A percentile compares a stretch with the other conserved stretches of the same genome.
These are phyloP conservation scores for Epichloe uncinata DNA, from an alignment of 2,329 filamentous ascomycete species.

Conservation along the genomic window DNA sequence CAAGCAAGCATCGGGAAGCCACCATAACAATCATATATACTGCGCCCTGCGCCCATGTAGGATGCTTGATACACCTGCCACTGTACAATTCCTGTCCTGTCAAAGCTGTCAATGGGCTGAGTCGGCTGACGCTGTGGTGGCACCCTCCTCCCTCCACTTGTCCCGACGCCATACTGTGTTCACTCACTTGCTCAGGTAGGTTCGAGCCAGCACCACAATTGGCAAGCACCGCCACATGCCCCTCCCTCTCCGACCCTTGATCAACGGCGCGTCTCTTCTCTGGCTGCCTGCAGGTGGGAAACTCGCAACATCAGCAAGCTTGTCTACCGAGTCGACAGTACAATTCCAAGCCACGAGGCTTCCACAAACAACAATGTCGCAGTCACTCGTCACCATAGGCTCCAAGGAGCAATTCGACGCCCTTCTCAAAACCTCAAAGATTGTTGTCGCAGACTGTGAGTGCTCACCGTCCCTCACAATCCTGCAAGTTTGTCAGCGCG, in stretches of 20 bases:
- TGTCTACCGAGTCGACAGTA: background rate
- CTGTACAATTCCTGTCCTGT: too few species aligned
- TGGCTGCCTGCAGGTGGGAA: background rate
- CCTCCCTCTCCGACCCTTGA: background rate
- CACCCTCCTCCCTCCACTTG: too few species aligned
- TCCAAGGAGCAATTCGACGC: slow-evolving; percentile 50
- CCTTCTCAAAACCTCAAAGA: slow-evolving; percentile 56
- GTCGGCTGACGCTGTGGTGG: too few species aligned
- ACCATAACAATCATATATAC: too few species aligned
- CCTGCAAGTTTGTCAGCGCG: background rate
- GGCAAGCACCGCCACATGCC: too few species aligned
- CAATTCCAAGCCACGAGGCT: background rate
- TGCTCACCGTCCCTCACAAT: slow-evolving; percentile 10
- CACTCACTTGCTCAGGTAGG: too few species aligned
- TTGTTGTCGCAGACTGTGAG: slow-evolving; percentile 86
- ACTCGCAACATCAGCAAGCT: background rate
- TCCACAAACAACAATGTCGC: slow-evolving; percentile 15
- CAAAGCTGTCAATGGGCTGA: too few species aligned
- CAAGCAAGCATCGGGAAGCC: too few species aligned
- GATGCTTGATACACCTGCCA: too few species aligned
- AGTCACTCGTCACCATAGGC: slow-evolving; percentile 19
- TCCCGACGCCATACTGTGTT: too few species aligned
- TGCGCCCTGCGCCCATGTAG: too few species aligned
- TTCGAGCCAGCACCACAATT: too few species aligned
- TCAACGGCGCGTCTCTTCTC: background rate